Percentiles rank a stretch among this genome's conserved stretches.
These are phyloP conservation scores for Marchantia paleacea DNA, from an alignment of 225 moss, liverwort and hornwort species.

Conservation along the genomic window DNA sequence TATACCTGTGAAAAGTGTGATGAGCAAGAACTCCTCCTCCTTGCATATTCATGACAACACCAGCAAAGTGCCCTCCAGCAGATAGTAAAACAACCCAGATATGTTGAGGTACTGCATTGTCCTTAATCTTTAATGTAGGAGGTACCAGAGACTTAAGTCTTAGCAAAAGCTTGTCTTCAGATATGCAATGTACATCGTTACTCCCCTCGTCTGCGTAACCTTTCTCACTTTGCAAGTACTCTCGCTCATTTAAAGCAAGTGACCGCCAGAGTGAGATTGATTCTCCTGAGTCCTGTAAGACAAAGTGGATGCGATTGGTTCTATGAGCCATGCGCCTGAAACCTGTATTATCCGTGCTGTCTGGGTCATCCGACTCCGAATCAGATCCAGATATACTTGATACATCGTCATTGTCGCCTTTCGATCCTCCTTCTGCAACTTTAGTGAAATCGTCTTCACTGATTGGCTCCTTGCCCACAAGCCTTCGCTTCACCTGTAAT, in stretches of 20 bases:
- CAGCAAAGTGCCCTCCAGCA: slow-evolving; percentile 97
- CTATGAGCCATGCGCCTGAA: slow-evolving; percentile 45
- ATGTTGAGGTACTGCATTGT: slow-evolving; percentile 8
- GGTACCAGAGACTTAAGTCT: slow-evolving; percentile 63
- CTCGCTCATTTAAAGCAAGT: slow-evolving; percentile 66
- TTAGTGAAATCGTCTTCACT: slow-evolving; percentile 84
- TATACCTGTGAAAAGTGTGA: slow-evolving; percentile 91
- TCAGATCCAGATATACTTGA: slow-evolving; percentile 99
- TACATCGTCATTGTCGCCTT: slow-evolving; percentile 62
- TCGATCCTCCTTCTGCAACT: slow-evolving; percentile 56
- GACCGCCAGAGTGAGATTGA: slow-evolving; percentile 67
- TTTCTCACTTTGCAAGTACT: slow-evolving; percentile 69
- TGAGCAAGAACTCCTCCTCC: slow-evolving; percentile 80
- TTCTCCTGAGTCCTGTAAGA: slow-evolving; percentile 48
- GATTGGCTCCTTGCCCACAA: slow-evolving; percentile 72
- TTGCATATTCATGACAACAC: slow-evolving; percentile 61
- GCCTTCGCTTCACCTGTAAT: slow-evolving; percentile 75
- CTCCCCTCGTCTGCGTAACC: slow-evolving; percentile 40
- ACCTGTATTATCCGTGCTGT: slow-evolving; percentile 32
- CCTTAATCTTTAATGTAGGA: slow-evolving; percentile 29
- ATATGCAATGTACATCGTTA: slow-evolving; percentile 45
- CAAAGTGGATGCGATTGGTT: slow-evolving; percentile 57
- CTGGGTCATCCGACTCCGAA: slow-evolving; percentile 60
- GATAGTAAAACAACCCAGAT: slow-evolving; percentile 77
- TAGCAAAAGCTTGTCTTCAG: slow-evolving; percentile 56